Evolutionary conservation across 2,329 filamentous ascomycete genomes (phyloP).

Genomic region (Colletotrichum orchidophilum): DNA sequence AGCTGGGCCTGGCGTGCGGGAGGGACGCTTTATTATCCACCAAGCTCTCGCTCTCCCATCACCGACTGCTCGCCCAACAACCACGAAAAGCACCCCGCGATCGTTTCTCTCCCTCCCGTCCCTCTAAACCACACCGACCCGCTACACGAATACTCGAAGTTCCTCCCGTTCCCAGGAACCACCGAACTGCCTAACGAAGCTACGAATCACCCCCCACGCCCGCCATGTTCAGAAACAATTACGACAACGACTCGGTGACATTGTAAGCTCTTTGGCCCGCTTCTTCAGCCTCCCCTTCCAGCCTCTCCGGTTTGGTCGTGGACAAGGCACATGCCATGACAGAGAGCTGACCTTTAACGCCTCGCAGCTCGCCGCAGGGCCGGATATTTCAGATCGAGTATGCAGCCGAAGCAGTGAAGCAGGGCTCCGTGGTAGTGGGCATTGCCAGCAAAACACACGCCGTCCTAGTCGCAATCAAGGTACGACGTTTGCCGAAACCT

Average conservation of each 20-base stretch:
- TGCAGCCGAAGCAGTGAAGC: conserved; percentile 98
- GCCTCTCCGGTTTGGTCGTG: neutral
- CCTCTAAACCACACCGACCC: neutral
- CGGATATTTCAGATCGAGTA: conserved; percentile 99
- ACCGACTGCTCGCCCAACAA: conserved; percentile 28
- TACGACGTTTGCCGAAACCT: conserved; percentile 48
- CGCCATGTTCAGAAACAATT: conserved; percentile 98
- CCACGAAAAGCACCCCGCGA: conserved; percentile 30
- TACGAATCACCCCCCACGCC: conserved; percentile 29
- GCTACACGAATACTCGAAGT: neutral
- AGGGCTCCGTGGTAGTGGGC: conserved; percentile 97
- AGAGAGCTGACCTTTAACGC: conserved; percentile 2
- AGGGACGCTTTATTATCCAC: conserved; percentile 24
- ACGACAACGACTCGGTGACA: conserved; percentile 99
- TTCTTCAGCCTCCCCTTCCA: conserved; percentile 14
- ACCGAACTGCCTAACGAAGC: conserved; percentile 29
- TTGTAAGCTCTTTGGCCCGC: conserved; percentile 72
- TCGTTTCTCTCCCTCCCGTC: conserved; percentile 5
- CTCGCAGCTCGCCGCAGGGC: conserved; percentile 89
- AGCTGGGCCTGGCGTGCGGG: conserved; percentile 27
- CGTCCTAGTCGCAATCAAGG: conserved; percentile 96
- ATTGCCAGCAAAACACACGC: conserved; percentile 98
- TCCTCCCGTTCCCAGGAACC: neutral
- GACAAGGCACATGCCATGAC: neutral
- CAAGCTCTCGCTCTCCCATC: conserved; percentile 25